Evolutionary conservation across 2,329 filamentous ascomycete genomes (phyloP), one percentile per base, ranked within the genome.

Genomic region (Chaetomiaceae sp.): DNA sequence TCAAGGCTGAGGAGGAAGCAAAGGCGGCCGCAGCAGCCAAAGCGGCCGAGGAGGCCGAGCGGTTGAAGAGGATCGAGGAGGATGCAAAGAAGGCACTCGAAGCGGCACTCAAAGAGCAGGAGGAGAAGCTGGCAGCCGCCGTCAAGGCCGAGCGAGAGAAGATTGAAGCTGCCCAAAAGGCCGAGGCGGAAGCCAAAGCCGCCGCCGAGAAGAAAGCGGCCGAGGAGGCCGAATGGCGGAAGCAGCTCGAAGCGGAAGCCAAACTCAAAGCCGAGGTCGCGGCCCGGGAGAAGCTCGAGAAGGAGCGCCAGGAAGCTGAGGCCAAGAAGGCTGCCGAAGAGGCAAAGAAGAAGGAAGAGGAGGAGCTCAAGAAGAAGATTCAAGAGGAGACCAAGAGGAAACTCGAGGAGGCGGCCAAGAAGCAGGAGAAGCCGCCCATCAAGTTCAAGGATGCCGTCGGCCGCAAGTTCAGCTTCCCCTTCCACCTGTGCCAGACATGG

Each of bases 401-500:
- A 63, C 69, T 71, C 8, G 69, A 74, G 36, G 75, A 76, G 57
- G 72, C 69, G 1, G 66, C 64, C 14, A 71, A 70, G 59, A 75
- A 75, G 60, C 79, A 79, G 56, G 80, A 85, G 37, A 88, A 89
- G 68, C 77, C 84, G 39, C 89, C 88, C 2, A 89, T 96, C 68
- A 86, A 85, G 61, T 95, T 95, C 74, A 95, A 95, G 71, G 91
- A 96, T 67, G 91, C 91, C 1, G 84, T 96, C 15, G 89, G 89
- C 29, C 81, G 91, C 61, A 96, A 95, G 69, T 96, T 95, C 69
- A 94, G 84, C 71, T 96, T 96, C 65, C 91, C 91, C 1, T 96
- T 86, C 71, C 83, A 91, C 59, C 70, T 95, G 27, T 96, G 91
- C 70, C 83, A 84, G 64, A 94, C 85, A 3, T 95, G 90, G 90